Conservation (phyloP, 2,329 filamentous ascomycete genomes). For the Decorospora gaudefroyi region DNA sequence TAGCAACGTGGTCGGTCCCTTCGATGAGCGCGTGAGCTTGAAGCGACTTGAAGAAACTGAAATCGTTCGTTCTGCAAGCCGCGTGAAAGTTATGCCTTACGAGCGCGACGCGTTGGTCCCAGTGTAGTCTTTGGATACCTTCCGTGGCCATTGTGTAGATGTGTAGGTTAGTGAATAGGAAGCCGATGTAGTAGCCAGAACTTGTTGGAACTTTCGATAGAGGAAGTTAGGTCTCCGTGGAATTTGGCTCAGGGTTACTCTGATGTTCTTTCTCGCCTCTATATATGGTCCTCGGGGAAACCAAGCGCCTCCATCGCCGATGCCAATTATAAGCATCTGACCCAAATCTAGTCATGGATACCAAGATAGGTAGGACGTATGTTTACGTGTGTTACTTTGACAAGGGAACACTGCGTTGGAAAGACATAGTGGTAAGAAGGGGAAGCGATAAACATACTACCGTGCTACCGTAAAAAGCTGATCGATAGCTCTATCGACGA, state of each 20-base stretch:
- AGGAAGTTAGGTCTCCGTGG: too few species aligned
- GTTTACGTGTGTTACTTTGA: too few species aligned
- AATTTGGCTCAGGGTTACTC: too few species aligned
- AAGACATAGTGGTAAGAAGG: not conserved
- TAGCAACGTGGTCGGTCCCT: slow-evolving; percentile 53
- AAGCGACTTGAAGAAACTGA: slow-evolving; percentile 54
- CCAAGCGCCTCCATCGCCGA: too few species aligned
- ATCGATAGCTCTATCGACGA: not conserved
- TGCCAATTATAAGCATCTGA: not conserved
- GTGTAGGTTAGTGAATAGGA: not conserved
- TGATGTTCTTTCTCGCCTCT: not conserved
- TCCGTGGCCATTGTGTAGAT: slow-evolving; percentile 27
- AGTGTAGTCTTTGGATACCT: slow-evolving; percentile 48
- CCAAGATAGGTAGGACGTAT: too few species aligned
- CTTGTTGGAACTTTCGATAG: too few species aligned
- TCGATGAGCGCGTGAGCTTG: slow-evolving; percentile 52
- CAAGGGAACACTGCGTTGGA: not conserved
- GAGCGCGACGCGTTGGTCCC: slow-evolving; percentile 53
- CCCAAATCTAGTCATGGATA: too few species aligned
- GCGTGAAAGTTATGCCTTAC: slow-evolving; percentile 53
- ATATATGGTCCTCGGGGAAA: too few species aligned
- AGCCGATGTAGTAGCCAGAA: too few species aligned
- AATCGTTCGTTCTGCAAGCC: slow-evolving; percentile 52
- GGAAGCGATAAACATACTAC: not conserved
- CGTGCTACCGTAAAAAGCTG: not conserved